A percentile compares a stretch with the other conserved stretches of the same genome.
phyloP scores from a whole-genome alignment of 2,329 filamentous ascomycete species.

The Tolypocladium capitatum region DNA sequence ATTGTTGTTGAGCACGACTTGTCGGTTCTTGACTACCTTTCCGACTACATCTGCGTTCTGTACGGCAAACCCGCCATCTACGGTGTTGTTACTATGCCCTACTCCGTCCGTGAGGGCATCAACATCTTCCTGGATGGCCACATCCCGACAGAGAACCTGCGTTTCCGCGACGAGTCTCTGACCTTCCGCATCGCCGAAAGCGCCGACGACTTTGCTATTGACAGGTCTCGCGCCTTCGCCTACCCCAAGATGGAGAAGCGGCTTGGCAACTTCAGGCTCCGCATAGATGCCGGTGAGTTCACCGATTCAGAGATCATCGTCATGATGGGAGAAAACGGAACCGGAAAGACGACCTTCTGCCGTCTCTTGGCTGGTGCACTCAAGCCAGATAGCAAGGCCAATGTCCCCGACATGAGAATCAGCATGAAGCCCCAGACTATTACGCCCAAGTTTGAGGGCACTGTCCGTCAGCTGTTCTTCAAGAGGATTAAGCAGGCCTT shows the following conservation, averaged over 20 bases:
- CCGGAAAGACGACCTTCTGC: conserved; percentile 98
- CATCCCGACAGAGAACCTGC: conserved; percentile 95
- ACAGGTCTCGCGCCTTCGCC: conserved; percentile 71
- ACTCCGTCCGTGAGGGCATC: conserved; percentile 96
- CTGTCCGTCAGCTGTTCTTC: conserved; percentile 95
- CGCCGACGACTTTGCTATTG: conserved; percentile 73
- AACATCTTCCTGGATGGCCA: conserved; percentile 98
- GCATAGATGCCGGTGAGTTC: conserved; percentile 71
- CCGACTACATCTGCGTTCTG: conserved; percentile 93
- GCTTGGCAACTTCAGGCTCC: conserved; percentile 74
- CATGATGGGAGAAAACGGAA: conserved; percentile 99
- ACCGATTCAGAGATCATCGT: conserved; percentile 98
- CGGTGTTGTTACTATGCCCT: conserved; percentile 89
- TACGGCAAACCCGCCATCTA: conserved; percentile 94
- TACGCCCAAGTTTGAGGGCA: conserved; percentile 94
- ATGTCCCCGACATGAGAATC: conserved; percentile 88
- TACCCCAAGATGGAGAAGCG: conserved; percentile 93
- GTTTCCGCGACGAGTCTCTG: conserved; percentile 92
- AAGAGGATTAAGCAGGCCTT: conserved; percentile 99
- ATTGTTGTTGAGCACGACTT: conserved; percentile 99
- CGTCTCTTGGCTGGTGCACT: conserved; percentile 85
- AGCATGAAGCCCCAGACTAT: conserved; percentile 99
- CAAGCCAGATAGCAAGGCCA: conserved; percentile 70
- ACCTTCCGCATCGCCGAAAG: conserved; percentile 90
- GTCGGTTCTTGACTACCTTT: conserved; percentile 95